A percentile compares a stretch with the other conserved stretches of the same genome.
These are phyloP conservation scores for Aspergillus cavernicola DNA, from an alignment of 495 filamentous ascomycete genomes.

Conservation along the genomic window DNA sequence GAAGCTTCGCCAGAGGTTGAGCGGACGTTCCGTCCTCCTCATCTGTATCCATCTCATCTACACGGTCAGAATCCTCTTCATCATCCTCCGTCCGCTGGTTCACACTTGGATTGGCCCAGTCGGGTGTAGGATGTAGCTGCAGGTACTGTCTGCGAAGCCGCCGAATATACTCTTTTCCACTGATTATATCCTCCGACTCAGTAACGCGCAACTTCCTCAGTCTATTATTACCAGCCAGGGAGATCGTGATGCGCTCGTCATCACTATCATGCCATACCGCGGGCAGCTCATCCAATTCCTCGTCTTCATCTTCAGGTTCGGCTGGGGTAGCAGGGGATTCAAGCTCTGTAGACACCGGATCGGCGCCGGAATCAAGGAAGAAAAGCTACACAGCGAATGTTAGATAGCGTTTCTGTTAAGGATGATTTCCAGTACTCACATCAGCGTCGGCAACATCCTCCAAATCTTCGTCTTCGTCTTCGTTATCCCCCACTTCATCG, in stretches of 20 bases:
- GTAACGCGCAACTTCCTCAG: constrained; percentile 75
- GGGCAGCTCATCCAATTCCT: constrained; percentile 28
- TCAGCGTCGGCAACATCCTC: constrained; percentile 60
- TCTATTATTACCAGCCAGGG: constrained; percentile 66
- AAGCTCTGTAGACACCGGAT: constrained; percentile 42
- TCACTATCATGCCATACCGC: constrained; percentile 93
- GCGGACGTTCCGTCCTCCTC: constrained; percentile 61
- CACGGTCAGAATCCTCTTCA: constrained; percentile 40
- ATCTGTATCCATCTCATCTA: constrained; percentile 49
- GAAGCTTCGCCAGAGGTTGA: constrained; percentile 73
- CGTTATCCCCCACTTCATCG: constrained; percentile 24
- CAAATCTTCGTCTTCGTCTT: constrained; percentile 29
- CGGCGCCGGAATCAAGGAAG: constrained; percentile 63
- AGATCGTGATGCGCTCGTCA: constrained; percentile 81
- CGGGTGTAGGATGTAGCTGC: constrained; percentile 71
- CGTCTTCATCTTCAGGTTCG: constrained; percentile 32
- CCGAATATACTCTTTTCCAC: constrained; percentile 76
- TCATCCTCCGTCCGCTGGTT: constrained; percentile 49
- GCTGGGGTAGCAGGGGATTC: constrained; percentile 29
- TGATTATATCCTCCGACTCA: constrained; percentile 81
- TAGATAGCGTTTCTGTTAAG: constrained; percentile 14
- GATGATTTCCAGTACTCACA: constrained; percentile 36
- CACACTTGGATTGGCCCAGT: constrained; percentile 62
- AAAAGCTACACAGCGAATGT: constrained; percentile 50
- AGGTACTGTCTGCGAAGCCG: constrained; percentile 79